These are phyloP conservation scores for Arthrobotrys musiformis DNA, from an alignment of 2,329 filamentous ascomycete species.

Conservation along the genomic window DNA sequence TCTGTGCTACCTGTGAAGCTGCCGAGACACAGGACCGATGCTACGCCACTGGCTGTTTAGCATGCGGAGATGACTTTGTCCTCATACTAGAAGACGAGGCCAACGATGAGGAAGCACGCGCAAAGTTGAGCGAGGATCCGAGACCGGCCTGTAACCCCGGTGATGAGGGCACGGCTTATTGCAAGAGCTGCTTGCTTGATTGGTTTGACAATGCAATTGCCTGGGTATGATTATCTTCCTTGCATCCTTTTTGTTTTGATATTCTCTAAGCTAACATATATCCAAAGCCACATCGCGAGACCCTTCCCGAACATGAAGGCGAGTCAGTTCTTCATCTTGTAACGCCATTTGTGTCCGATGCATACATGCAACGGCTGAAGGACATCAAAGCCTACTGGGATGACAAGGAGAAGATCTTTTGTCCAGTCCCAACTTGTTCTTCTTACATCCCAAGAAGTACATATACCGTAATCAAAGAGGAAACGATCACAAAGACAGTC, in stretches of 20 bases:
- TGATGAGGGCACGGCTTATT: constrained; percentile 31
- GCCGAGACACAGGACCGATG: background rate
- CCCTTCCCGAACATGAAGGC: constrained; percentile 25
- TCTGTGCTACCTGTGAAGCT: constrained; percentile 20
- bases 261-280: background rate
- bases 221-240: constrained; percentile 18
- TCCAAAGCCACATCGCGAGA: constrained; percentile 43
- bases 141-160: constrained; percentile 40
- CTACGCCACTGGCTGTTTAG: constrained; percentile 6
- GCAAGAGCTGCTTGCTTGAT: constrained; percentile 40
- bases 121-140: constrained; percentile 15
- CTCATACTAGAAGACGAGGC: constrained; percentile 36
- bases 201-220: constrained; percentile 45
- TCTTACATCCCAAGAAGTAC: constrained; percentile 19
- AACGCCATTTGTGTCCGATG: constrained; percentile 34
- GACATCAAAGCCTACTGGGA: constrained; percentile 48
- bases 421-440: constrained; percentile 42
- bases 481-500: constrained; percentile 6
- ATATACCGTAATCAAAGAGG: constrained; percentile 28
- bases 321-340: constrained; percentile 24
- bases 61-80: constrained; percentile 34
- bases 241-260: background rate
- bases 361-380: constrained; percentile 22
- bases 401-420: constrained; percentile 45
- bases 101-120: constrained; percentile 29